Base-by-base conservation (phyloP, 306 rosid genomes). In the Rubus parviflorus region DNA sequence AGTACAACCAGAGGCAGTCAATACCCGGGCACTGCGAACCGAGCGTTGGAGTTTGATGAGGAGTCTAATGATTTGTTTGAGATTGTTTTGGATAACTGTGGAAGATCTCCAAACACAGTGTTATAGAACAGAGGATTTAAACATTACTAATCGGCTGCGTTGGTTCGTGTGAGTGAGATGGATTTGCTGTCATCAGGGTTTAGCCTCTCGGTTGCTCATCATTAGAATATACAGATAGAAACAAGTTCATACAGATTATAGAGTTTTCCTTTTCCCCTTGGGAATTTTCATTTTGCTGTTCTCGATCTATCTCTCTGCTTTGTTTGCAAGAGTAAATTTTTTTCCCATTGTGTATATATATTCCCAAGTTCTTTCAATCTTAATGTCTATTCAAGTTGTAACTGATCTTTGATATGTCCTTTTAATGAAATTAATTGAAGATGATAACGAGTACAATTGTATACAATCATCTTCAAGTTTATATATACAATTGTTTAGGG, bases 31-130 rank as follows among this genome's bases (percentile, higher is more conserved):
- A 67, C 54, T 35, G 72, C 51, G 25, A 82, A 42, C 72, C 40
- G 56, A 42, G 46, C 54, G 6, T n/a, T 68, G 77, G 86, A 76
- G 38, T 79, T 69, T 46, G 89, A 88, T 11, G 84, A 79, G 14
- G 82, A 82, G 60, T 80, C 86, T 41, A 87, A 85, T 37, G 91
- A 88, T 64, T 75, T 88, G 49, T 88, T 85, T 73, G 91, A 88
- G 78, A 88, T 88, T 68, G 87, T 79, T 7, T 68, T 85, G 79
- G 88, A 82, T 47, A 74, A 75, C 13, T 57, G 80, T 62, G 78
- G 81, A 61, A 81, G 80, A 77, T 75, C 79, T 68, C 75, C 70
- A 38, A 74, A 73, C 75, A 19, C 53, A 3, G 70, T 66, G 23
- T 65, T 71, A 15, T 71, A 49, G 52, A 67, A 42, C 70, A 53